Evolutionary conservation across 306 rosid genomes (phyloP).

Genomic region (Lagenaria siceraria): DNA sequence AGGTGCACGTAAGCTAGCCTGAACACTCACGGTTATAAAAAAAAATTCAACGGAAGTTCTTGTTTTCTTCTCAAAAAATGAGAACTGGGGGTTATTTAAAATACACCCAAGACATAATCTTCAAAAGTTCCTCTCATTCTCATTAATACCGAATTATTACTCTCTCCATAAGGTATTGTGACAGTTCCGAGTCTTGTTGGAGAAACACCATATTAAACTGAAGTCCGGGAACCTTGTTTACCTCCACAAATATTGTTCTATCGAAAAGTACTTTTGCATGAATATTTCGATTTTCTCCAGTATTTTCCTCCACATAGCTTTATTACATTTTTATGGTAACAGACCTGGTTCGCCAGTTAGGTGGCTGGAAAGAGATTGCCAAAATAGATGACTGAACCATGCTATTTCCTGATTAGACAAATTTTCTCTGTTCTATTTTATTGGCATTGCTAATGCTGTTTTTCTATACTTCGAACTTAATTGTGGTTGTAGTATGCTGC

Average conservation of each 20-base stretch:
- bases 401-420: not conserved
- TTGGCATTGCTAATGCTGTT: not conserved
- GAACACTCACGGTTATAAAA: no score
- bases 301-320: not conserved
- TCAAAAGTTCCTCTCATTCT: not conserved
- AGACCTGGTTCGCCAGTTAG: not conserved
- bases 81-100: not conserved
- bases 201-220: not conserved
- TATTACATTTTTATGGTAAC: not conserved
- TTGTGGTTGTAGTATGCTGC: conserved; percentile 48
- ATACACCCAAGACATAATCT: not conserved
- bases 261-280: not conserved
- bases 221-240: not conserved
- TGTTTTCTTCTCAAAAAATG: not conserved
- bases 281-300: not conserved
- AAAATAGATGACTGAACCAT: not conserved
- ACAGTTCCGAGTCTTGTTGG: not conserved
- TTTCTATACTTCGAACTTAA: not conserved
- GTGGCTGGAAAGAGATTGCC: not conserved
- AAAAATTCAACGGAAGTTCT: not conserved
- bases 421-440: not conserved
- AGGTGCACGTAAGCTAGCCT: no score
- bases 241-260: not conserved
- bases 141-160: not conserved
- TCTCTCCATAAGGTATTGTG: not conserved